These are phyloP conservation scores for Panaeolus cyanescens DNA, from an alignment of 768 basidiomycete genomes.

Conservation along the genomic window DNA sequence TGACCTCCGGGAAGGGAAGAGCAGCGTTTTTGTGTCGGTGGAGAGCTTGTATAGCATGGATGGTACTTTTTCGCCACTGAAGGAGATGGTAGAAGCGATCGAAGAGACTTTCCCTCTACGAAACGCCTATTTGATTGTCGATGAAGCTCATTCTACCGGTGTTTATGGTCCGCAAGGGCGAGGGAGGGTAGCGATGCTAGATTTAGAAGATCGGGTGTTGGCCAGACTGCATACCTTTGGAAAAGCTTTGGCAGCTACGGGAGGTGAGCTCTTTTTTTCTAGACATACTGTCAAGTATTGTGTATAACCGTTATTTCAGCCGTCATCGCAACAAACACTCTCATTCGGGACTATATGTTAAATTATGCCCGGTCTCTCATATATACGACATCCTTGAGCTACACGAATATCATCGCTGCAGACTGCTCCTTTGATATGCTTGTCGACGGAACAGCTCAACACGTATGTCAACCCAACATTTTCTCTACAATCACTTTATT, in stretches of 20 bases:
- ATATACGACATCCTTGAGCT: constrained; percentile 86
- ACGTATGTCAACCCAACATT: constrained; percentile 51
- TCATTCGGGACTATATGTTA: constrained; percentile 81
- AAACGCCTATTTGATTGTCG: constrained; percentile 78
- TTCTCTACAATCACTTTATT: no score
- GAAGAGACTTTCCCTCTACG: constrained; percentile 61
- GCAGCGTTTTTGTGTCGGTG: constrained; percentile 75
- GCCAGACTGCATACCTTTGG: constrained; percentile 91
- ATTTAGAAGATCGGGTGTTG: constrained; percentile 70
- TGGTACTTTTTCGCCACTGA: constrained; percentile 83
- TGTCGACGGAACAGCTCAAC: constrained; percentile 61
- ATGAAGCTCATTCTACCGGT: constrained; percentile 94
- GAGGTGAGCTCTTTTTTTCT: constrained; percentile 72
- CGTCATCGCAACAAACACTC: constrained; percentile 69
- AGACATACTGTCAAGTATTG: not conserved
- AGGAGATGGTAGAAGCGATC: constrained; percentile 61
- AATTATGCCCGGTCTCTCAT: constrained; percentile 93
- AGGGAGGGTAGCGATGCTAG: constrained; percentile 72
- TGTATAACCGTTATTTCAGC: constrained; percentile 40
- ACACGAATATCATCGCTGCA: constrained; percentile 73
- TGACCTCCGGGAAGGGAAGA: constrained; percentile 37
- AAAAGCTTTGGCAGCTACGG: constrained; percentile 83
- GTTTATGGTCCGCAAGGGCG: constrained; percentile 80
- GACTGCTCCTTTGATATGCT: constrained; percentile 82
- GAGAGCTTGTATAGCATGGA: constrained; percentile 97